Conservation (phyloP, 768 basidiomycete species). For the Leccinum subgranulosum region DNA sequence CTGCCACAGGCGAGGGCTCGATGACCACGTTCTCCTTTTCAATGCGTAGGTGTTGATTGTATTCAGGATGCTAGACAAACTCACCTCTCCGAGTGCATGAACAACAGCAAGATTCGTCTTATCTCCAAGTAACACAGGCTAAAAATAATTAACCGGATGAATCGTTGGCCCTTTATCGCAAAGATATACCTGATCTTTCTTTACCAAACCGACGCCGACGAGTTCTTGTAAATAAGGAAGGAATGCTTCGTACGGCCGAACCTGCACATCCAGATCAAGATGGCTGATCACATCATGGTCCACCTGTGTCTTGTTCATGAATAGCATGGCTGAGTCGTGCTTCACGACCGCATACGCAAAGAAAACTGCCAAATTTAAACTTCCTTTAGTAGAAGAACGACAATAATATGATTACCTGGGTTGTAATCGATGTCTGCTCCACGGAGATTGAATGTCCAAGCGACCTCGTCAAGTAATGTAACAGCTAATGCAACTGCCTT, state of each 20-base stretch:
- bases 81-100: constrained; percentile 70
- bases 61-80: neutral
- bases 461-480: constrained; percentile 90
- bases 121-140: constrained; percentile 76
- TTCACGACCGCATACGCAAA: constrained; percentile 88
- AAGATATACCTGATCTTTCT: constrained; percentile 29
- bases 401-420: constrained; percentile 40
- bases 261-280: constrained; percentile 58
- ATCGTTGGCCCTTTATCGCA: constrained; percentile 3
- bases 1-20: constrained; percentile 69
- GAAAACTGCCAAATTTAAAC: constrained; percentile 55
- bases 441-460: constrained; percentile 91
- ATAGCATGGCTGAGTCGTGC: constrained; percentile 55
- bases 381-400: neutral
- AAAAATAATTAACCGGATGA: neutral
- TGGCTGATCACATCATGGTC: constrained; percentile 39
- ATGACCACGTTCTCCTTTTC: constrained; percentile 56
- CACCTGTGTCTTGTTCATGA: constrained; percentile 55
- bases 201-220: constrained; percentile 31
- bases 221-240: constrained; percentile 60
- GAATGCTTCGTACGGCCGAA: constrained; percentile 68
- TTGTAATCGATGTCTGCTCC: constrained; percentile 92
- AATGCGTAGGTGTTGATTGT: neutral
- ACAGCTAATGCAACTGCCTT: constrained; percentile 64
- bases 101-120: constrained; percentile 81